A percentile compares a stretch with the other conserved stretches of the same genome.
Conservation (phyloP, 129 eudicot species). For the Glebionis coronaria region DNA sequence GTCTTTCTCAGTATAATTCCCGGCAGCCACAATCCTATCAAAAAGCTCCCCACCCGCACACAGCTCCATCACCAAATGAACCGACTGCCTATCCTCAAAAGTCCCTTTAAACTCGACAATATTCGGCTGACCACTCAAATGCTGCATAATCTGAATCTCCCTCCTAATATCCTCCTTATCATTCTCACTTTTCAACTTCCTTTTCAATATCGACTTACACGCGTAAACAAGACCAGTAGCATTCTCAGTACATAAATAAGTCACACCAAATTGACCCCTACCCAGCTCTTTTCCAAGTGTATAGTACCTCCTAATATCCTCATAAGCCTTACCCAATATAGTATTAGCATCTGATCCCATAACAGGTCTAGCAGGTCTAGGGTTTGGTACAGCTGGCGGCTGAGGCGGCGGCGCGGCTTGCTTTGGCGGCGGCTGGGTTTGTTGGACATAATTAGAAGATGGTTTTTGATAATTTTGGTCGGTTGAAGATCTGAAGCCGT, state of each 20-base stretch:
- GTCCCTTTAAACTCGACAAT: constrained; percentile 74
- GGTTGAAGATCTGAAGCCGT: constrained; percentile 33
- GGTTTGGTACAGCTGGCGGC: constrained; percentile 33
- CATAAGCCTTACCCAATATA: constrained; percentile 70
- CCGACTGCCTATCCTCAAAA: constrained; percentile 68
- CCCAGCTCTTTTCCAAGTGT: constrained; percentile 74
- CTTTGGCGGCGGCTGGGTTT: constrained; percentile 30
- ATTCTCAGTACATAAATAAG: constrained; percentile 60
- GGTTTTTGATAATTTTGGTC: constrained; percentile 45
- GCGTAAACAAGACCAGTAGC: constrained; percentile 55
- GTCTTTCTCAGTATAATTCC: constrained; percentile 69
- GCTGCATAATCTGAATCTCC: constrained; percentile 78
- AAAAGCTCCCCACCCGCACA: constrained; percentile 84
- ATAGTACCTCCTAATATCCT: constrained; percentile 51
- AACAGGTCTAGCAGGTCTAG: constrained; percentile 24
- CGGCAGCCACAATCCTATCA: constrained; percentile 72
- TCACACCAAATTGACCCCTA: constrained; percentile 75
- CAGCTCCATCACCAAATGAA: constrained; percentile 75
- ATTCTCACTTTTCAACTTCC: constrained; percentile 56
- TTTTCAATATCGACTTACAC: constrained; percentile 69
- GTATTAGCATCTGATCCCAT: constrained; percentile 44
- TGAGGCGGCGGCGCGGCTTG: constrained; percentile 20
- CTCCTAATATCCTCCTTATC: constrained; percentile 73
- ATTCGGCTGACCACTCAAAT: constrained; percentile 75
- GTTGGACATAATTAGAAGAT: constrained; percentile 29